phyloP scores from a whole-genome alignment of 2,329 filamentous ascomycete species.

The Seiridium cupressi region DNA sequence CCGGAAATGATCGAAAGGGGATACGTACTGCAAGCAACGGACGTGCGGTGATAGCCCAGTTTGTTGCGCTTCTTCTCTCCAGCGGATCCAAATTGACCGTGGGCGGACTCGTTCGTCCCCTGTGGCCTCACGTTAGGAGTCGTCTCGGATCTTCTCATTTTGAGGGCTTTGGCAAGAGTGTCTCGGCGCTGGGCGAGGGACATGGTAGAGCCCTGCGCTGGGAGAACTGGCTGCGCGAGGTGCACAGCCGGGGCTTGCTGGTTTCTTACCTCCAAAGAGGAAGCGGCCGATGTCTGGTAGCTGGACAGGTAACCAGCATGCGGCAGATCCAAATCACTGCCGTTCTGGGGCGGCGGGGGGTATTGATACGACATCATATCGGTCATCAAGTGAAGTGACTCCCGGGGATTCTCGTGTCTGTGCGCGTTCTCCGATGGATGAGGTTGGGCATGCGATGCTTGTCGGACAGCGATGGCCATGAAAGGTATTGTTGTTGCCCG shows the following conservation, averaged over 20 bases:
- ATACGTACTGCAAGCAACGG: constrained; percentile 89
- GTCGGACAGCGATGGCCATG: constrained; percentile 34
- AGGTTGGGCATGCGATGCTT: constrained; percentile 28
- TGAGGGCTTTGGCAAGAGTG: constrained; percentile 34
- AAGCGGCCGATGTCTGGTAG: constrained; percentile 22
- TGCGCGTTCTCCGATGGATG: constrained; percentile 23
- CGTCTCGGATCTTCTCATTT: constrained; percentile 48
- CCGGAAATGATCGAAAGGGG: constrained; percentile 13
- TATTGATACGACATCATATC: constrained; percentile 51
- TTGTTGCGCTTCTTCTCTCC: constrained; percentile 73
- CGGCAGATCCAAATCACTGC: constrained; percentile 39
- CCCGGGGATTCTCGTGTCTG: constrained; percentile 12
- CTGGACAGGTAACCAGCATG: constrained; percentile 34
- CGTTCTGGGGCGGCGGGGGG: constrained; percentile 38
- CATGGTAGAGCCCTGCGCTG: constrained; percentile 27
- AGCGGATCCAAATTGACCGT: constrained; percentile 31
- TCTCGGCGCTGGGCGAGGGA: constrained; percentile 35
- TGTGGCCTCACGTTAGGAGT: constrained; percentile 46
- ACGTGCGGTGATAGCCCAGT: constrained; percentile 91
- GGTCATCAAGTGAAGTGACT: constrained; percentile 31
- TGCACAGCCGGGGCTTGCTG: constrained; percentile 19
- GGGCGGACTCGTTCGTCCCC: constrained; percentile 33
- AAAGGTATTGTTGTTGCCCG: constrained; percentile 13
- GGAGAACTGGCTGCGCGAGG: constrained; percentile 20
- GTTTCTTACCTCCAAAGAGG: constrained; percentile 29